A percentile compares a stretch with the other conserved stretches of the same genome.
These are phyloP conservation scores for Aspergillus ellipticus DNA, from an alignment of 495 filamentous ascomycete species.

Conservation along the genomic window DNA sequence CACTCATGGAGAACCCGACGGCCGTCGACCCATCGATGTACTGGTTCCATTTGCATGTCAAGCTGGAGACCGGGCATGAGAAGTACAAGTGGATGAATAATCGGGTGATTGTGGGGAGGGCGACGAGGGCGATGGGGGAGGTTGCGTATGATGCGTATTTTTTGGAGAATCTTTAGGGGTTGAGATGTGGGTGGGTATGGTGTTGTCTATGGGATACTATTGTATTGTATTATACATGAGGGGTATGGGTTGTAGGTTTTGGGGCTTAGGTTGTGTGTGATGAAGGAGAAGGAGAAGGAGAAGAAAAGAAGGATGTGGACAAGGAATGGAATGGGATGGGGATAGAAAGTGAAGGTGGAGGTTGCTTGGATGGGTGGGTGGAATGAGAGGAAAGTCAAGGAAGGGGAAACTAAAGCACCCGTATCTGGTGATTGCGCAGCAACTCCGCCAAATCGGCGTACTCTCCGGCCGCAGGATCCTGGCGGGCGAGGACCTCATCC, in stretches of 20 bases:
- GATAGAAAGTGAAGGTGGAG: no score
- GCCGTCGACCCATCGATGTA: conserved; percentile 26
- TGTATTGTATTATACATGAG: no score
- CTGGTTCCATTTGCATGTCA: conserved; percentile 32
- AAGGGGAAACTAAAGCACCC: not conserved
- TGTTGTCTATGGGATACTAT: no score
- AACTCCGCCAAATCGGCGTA: conserved; percentile 34
- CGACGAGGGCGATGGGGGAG: conserved; percentile 25
- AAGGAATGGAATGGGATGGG: no score
- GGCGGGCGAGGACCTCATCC: conserved; percentile 30
- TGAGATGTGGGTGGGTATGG: no score
- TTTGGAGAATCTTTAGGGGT: conserved; percentile 17
- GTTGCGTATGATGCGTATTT: conserved; percentile 32
- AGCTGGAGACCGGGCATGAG: conserved; percentile 30
- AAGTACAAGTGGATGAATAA: conserved; percentile 34
- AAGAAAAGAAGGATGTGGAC: no score
- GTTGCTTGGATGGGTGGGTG: no score
- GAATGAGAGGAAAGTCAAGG: no score
- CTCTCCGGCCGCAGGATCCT: conserved; percentile 25
- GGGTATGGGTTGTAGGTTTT: no score
- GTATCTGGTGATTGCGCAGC: conserved; percentile 19
- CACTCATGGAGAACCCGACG: conserved; percentile 26
- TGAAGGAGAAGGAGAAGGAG: no score
- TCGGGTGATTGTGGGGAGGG: conserved; percentile 29
- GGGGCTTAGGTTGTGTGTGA: no score